phyloP scores from a whole-genome alignment of 2,329 filamentous ascomycete genomes.

The Penicillium sumatraense region DNA sequence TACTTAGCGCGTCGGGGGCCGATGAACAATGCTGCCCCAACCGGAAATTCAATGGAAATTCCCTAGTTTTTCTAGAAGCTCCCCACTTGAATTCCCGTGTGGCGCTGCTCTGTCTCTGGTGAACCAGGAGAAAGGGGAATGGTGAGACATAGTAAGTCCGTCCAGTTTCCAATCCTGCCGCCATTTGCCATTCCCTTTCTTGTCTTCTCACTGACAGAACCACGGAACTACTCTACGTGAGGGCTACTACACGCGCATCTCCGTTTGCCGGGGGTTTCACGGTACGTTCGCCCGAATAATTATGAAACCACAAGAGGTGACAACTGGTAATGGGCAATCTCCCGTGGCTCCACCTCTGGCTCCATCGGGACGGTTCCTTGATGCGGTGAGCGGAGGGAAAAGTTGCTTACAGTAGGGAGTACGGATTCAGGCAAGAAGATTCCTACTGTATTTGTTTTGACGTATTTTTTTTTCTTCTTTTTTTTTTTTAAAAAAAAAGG shows the following conservation, averaged over 20 bases:
- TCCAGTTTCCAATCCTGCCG: slow-evolving; percentile 1
- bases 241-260: neutral
- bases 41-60: slow-evolving; percentile 30
- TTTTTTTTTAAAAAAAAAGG: neutral
- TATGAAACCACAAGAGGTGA: slow-evolving; percentile 31
- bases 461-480: slow-evolving; percentile 1
- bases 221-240: neutral
- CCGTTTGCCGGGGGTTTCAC: slow-evolving; percentile 16
- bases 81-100: slow-evolving; percentile 20
- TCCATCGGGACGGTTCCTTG: slow-evolving; percentile 27
- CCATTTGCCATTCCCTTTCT: neutral
- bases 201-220: neutral
- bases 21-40: slow-evolving; percentile 25
- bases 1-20: slow-evolving; percentile 12
- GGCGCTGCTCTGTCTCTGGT: slow-evolving; percentile 11
- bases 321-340: slow-evolving; percentile 31
- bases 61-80: slow-evolving; percentile 31
- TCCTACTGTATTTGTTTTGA: slow-evolving; percentile 1
- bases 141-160: slow-evolving; percentile 2
- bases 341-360: slow-evolving; percentile 29
- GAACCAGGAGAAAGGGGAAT: slow-evolving; percentile 12
- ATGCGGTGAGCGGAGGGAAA: slow-evolving; percentile 24
- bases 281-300: slow-evolving; percentile 15
- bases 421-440: neutral
- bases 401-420: no score